Base-by-base conservation (phyloP, 2,329 filamentous ascomycete genomes). In the Claviceps fusiformis region DNA sequence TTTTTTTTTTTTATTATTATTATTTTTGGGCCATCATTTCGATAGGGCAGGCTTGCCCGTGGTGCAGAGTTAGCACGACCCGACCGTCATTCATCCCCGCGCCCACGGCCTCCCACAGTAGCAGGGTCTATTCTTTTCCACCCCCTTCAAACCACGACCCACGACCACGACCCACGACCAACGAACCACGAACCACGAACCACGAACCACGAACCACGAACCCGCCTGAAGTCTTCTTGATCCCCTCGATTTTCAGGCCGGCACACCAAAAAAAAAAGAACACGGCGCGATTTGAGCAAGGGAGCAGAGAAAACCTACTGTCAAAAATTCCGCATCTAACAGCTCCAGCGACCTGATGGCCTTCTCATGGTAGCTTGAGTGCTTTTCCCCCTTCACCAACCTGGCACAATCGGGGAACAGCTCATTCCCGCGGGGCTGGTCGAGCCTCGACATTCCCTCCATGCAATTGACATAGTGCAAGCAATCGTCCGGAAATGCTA, bases 401-500 rank as follows among this genome's bases (percentile, higher is more conserved):
- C 8, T 29, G 5, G 6, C 2, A 35, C 13, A 17, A 41, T 29
- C 46, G 37, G 50, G 51, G 37, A 19, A 57, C 53, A 52, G 54
- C 56, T 55, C 48, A 19, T 39, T 19, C 19, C 19, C 19, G 19
- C 29, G 45, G 37, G 41, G 43, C 54, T 43, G 45, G 27, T 39
- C 17, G 19, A 37, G 39, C 53, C 53, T 45, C 29, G 27, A 50
- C 29, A n/a, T 37, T 31, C n/a, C 39, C 33, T 54, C 29, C 43
- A 57, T 57, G 56, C 56, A 19, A 52, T 49, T 50, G 51, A 49
- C n/a, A 19, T 45, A 52, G 35, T 35, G 13, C 29, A 43, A 13
- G 29, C 33, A 45, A 47, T 50, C 35, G 45, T 48, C 51, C 39
- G 63, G 62, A 63, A 59, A 86, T 84, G 81, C 74, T 79, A 75